These are phyloP conservation scores for Gentiana straminea DNA, from an alignment of 257 asterid genomes.

Conservation along the genomic window DNA sequence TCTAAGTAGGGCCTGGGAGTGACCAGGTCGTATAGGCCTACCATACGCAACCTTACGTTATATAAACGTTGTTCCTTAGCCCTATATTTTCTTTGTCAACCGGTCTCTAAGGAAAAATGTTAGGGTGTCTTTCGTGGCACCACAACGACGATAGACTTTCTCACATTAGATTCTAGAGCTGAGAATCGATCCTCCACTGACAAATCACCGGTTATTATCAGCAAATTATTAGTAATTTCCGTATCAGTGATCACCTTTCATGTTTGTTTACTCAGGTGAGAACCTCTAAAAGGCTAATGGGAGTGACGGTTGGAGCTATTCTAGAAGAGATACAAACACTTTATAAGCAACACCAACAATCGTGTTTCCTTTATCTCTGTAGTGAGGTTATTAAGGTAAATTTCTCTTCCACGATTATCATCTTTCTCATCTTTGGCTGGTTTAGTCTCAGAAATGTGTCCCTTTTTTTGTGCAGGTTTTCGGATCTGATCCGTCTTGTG, in stretches of 20 bases:
- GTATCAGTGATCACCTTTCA: neutral
- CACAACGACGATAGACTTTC: no score
- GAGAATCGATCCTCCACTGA: no score
- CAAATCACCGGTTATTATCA: no score
- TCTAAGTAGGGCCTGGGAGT: no score
- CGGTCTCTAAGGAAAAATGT: no score
- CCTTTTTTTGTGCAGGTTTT: slow-evolving; percentile 47
- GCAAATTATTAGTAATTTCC: neutral
- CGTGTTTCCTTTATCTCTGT: slow-evolving; percentile 89
- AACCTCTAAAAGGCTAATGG: slow-evolving; percentile 87
- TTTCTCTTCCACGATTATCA: slow-evolving; percentile 1
- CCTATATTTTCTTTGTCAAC: no score
- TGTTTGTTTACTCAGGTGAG: slow-evolving; percentile 42
- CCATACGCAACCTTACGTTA: no score
- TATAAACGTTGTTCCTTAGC: no score
- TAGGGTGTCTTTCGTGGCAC: no score
- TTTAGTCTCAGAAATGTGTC: slow-evolving; percentile 11
- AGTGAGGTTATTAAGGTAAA: slow-evolving; percentile 94
- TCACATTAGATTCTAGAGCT: no score
- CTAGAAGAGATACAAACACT: slow-evolving; percentile 90
- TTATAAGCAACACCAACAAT: slow-evolving; percentile 74
- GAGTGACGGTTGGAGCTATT: slow-evolving; percentile 84
- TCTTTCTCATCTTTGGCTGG: neutral
- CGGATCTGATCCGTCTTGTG: slow-evolving; percentile 94
- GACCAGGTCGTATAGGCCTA: no score